Base-by-base conservation (phyloP, 495 filamentous ascomycete genomes). In the Talaromyces stipitatus region DNA sequence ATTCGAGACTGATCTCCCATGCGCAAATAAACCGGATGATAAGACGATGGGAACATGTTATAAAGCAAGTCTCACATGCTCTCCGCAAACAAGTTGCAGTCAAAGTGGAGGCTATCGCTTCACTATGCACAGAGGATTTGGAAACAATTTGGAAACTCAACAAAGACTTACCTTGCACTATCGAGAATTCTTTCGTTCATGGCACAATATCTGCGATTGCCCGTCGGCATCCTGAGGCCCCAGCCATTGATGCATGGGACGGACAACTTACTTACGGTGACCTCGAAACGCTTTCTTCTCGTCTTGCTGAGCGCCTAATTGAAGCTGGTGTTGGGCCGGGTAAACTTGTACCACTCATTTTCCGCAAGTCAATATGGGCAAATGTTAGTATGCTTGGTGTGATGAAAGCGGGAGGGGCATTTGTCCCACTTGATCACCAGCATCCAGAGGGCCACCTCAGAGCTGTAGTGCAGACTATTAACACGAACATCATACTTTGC, bases 371-470 rank as follows among this genome's bases (percentile, higher is more conserved):
- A 29, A 10, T 29, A 8, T 79, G 71, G 69, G 67, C 70, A n/a
- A 67, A 73, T 26, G 66, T 80, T 20, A 64, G 69, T 4, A 77
- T 78, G 64, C 64, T 82, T 7, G 74, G 60, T 16, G 58, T 79
- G 47, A 59, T 79, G 59, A 79, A 78, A 59, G 67, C 70, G 3
- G 78, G 78, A 14, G 74, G 63, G 14, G 75, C 70, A 14, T 79
- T 64, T 57, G 69, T 78, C 14, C 68, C 69, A 3, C 59, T 84
- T 8, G 78, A 83, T 59, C 68, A 33, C 12, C 10, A 41, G 24
- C 54, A 56, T 8, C 54, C 54, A 1, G 28, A 58, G 2, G 61
- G 62, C 24, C 70, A 80, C 2, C 58, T 76, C 3, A 60, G 63
- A 30, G 36, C 33, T 12, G 47, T 56, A 5, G 27, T 41, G 33